Evolutionary conservation across 306 rosid genomes (phyloP).

Genomic region (Abrus pulchellus): DNA sequence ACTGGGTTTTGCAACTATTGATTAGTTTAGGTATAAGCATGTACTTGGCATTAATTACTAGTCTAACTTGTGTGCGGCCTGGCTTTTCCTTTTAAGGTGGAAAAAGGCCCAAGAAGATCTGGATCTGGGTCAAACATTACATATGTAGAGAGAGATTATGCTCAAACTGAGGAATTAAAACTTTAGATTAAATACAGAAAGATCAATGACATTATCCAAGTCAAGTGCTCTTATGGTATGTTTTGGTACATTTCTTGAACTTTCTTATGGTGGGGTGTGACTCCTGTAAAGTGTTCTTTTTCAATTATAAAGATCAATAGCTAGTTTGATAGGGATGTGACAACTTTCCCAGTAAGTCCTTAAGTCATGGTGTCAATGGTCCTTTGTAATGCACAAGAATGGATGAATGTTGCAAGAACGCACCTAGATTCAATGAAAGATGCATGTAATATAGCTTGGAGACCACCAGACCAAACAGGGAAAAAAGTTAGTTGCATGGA

Average conservation of each 20-base stretch:
- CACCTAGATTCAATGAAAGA: neutral
- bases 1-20: neutral
- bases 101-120: neutral
- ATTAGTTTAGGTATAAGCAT: constrained; percentile 19
- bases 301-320: neutral
- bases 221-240: too few relatives aligned
- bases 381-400: neutral
- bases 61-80: neutral
- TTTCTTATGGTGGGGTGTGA: neutral
- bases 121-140: neutral
- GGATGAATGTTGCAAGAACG: too few relatives aligned
- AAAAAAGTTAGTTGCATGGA: neutral
- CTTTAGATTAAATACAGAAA: too few relatives aligned
- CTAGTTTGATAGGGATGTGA: neutral
- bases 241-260: too few relatives aligned
- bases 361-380: neutral
- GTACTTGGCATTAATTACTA: neutral
- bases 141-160: too few relatives aligned
- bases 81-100: neutral
- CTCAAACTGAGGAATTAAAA: too few relatives aligned
- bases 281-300: neutral
- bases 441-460: neutral
- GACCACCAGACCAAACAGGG: neutral
- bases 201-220: too few relatives aligned
- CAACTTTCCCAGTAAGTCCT: neutral